Percentiles rank a stretch among this genome's conserved stretches.
phyloP scores from a whole-genome alignment of 345 rosid genomes.

The Eucalyptus pauciflora region DNA sequence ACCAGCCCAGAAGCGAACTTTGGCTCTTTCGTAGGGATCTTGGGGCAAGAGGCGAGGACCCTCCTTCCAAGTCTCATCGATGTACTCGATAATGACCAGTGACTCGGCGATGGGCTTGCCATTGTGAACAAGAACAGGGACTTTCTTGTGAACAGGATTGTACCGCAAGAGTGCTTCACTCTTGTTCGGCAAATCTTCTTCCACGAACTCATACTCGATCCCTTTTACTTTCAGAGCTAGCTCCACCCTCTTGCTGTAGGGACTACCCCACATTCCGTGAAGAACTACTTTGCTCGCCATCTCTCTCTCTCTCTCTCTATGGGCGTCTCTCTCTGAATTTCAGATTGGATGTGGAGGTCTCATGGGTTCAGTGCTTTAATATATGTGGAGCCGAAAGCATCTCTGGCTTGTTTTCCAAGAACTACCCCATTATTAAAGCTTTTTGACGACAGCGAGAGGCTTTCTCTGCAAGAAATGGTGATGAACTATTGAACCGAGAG shows the following conservation, averaged over 20 bases:
- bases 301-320: conserved; percentile 2
- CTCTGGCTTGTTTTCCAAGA: not conserved
- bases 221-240: conserved; percentile 27
- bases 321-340: not conserved
- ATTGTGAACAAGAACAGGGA: conserved; percentile 36
- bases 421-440: not conserved
- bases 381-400: not conserved
- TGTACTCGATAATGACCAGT: conserved; percentile 21
- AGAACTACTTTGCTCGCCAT: not conserved
- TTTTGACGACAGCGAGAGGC: not conserved
- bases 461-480: not conserved
- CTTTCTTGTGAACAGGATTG: conserved; percentile 28
- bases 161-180: not conserved
- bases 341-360: not conserved
- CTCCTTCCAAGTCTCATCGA: conserved; percentile 25
- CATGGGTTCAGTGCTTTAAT: not conserved
- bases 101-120: conserved; percentile 31
- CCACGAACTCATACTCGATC: conserved; percentile 18
- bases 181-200: conserved; percentile 34
- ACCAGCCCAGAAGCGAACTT: conserved; percentile 27
- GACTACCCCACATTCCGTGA: conserved; percentile 12
- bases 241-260: conserved; percentile 21
- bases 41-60: conserved; percentile 19
- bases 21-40: conserved; percentile 24
- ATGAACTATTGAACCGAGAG: too few relatives aligned